Evolutionary conservation across 2,329 filamentous ascomycete genomes (phyloP).

Genomic region (Dothiorella sarmentorum): DNA sequence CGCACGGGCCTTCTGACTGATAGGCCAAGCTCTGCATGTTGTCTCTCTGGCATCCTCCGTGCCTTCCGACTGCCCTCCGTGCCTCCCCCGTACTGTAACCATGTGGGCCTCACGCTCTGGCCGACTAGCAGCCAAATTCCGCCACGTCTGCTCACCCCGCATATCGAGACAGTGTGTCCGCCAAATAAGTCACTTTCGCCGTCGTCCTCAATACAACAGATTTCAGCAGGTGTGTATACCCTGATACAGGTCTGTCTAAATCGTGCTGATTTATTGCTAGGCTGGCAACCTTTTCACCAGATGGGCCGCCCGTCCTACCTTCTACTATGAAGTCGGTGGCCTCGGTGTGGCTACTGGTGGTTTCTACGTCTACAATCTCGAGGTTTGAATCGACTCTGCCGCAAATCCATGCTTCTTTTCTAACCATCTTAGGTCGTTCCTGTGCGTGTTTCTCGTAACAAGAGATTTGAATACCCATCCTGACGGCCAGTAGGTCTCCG

Average conservation of each 20-base stretch:
- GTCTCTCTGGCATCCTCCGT: background rate
- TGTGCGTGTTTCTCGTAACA: background rate
- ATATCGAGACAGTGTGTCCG: too few species aligned
- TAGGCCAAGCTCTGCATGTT: background rate
- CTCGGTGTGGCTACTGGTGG: slow-evolving; percentile 43
- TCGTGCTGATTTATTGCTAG: background rate
- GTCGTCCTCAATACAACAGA: slow-evolving; percentile 26
- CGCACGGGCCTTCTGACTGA: slow-evolving; percentile 12
- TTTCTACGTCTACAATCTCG: slow-evolving; percentile 67
- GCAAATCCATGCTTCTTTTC: background rate
- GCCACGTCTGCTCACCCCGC: too few species aligned
- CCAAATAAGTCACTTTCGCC: slow-evolving; percentile 3
- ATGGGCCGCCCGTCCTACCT: slow-evolving; percentile 45
- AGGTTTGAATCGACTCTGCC: slow-evolving; percentile 36
- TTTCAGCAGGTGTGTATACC: slow-evolving; percentile 22
- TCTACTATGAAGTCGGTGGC: slow-evolving; percentile 45
- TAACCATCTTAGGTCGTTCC: background rate
- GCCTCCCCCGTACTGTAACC: background rate
- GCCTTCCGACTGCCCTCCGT: too few species aligned
- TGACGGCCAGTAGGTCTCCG: slow-evolving; percentile 51
- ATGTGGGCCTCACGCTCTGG: slow-evolving; percentile 2
- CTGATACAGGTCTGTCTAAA: too few species aligned
- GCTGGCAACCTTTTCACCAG: slow-evolving; percentile 26
- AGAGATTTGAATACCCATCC: too few species aligned
- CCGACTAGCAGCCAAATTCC: background rate